A percentile compares a stretch with the other conserved stretches of the same genome.
phyloP scores from a whole-genome alignment of 257 asterid genomes.

The Prunella vulgaris region DNA sequence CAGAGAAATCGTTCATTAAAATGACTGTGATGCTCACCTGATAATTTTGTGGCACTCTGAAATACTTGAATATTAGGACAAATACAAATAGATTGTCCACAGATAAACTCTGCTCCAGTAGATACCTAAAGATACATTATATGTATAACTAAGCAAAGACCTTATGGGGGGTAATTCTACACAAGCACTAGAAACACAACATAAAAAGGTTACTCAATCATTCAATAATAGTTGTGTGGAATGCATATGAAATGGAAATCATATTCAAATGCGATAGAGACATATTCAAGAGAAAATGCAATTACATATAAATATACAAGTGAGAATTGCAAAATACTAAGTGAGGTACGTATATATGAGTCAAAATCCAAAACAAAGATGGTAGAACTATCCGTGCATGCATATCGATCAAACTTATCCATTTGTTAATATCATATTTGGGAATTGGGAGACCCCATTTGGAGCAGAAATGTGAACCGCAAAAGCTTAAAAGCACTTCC shows the following conservation, averaged over 20 bases:
- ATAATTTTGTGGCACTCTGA: conserved; percentile 78
- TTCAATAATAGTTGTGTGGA: background rate
- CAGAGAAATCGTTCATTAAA: conserved; percentile 10
- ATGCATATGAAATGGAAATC: conserved; percentile 1
- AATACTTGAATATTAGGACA: conserved; percentile 87
- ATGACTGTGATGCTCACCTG: conserved; percentile 52
- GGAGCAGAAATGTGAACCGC: background rate
- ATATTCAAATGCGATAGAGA: conserved; percentile 1
- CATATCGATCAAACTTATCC: background rate
- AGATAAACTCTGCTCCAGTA: conserved; percentile 94
- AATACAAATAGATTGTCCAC: conserved; percentile 97
- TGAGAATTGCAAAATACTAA: background rate
- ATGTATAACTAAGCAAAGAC: conserved; percentile 14
- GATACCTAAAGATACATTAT: conserved; percentile 55
- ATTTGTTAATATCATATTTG: background rate
- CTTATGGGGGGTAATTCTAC: background rate
- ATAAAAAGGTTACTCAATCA: background rate
- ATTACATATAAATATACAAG: background rate
- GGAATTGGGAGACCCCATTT: background rate
- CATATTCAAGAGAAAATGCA: background rate
- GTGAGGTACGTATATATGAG: background rate
- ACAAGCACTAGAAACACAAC: background rate
- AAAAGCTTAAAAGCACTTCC: background rate
- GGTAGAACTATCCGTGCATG: background rate
- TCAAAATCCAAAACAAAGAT: background rate